Evolutionary conservation across 2,329 filamentous ascomycete species (phyloP).

Genomic region (Talaromyces amestolkiae): DNA sequence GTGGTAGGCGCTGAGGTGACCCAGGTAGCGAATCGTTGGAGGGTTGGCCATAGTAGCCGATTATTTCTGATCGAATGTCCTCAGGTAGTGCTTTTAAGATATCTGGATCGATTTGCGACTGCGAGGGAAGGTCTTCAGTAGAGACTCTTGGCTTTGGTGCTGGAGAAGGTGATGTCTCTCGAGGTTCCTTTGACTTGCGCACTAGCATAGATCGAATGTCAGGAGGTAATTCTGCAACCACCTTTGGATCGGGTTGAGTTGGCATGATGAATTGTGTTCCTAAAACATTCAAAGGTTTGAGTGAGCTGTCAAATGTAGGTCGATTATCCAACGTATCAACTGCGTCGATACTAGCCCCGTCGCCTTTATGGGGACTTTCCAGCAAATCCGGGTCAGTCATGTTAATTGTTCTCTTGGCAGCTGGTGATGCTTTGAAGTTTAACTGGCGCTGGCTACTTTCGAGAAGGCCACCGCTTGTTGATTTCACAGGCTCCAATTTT

Average conservation of each 20-base stretch:
- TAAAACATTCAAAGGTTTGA: conserved; percentile 71
- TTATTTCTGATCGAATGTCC: conserved; percentile 79
- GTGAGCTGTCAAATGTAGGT: conserved; percentile 35
- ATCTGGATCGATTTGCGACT: conserved; percentile 80
- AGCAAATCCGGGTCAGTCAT: conserved; percentile 50
- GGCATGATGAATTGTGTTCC: conserved; percentile 94
- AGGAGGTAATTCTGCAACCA: conserved; percentile 76
- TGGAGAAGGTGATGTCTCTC: conserved; percentile 35
- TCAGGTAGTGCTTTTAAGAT: conserved; percentile 79
- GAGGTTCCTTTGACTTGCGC: conserved; percentile 49
- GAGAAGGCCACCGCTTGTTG: conserved; percentile 47
- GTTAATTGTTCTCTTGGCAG: conserved; percentile 26
- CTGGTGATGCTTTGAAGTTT: conserved; percentile 59
- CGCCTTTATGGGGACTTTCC: conserved; percentile 41
- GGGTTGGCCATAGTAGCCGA: conserved; percentile 63
- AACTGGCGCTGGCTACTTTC: conserved; percentile 78
- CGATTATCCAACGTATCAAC: conserved; percentile 31
- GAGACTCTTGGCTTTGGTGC: conserved; percentile 27
- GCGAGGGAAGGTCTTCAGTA: conserved; percentile 50
- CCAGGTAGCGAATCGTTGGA: conserved; percentile 28
- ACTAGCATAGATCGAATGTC: conserved; percentile 78
- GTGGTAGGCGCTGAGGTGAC: conserved; percentile 42
- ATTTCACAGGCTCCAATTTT: conserved; percentile 77
- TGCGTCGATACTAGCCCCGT: conserved; percentile 23
- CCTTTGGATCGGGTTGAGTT: conserved; percentile 71